These are phyloP conservation scores for Hippophae rhamnoides DNA, from an alignment of 306 rosid genomes.

Conservation along the genomic window DNA sequence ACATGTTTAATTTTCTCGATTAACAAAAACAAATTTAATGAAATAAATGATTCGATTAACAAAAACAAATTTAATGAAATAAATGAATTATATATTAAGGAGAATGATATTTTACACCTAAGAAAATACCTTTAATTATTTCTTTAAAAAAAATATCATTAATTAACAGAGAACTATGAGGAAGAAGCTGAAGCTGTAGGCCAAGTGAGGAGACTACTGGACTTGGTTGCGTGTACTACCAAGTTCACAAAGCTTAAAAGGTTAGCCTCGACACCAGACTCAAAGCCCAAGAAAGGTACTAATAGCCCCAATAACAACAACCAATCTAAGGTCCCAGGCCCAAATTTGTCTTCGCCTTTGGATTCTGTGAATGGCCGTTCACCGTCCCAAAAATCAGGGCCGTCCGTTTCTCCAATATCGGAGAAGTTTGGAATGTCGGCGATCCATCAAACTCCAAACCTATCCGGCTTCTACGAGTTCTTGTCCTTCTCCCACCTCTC, in stretches of 20 bases:
- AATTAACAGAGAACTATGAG: slow-evolving; percentile 47
- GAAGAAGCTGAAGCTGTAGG: slow-evolving; percentile 43
- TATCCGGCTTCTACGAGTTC: slow-evolving; percentile 87
- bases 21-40: neutral
- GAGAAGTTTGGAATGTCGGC: slow-evolving; percentile 77
- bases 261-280: slow-evolving; percentile 33
- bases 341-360: slow-evolving; percentile 25
- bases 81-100: neutral
- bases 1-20: too few species aligned
- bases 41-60: neutral
- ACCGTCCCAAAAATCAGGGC: slow-evolving; percentile 30
- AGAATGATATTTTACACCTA: neutral
- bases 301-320: slow-evolving; percentile 8
- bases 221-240: slow-evolving; percentile 68
- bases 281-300: slow-evolving; percentile 53
- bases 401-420: slow-evolving; percentile 42
- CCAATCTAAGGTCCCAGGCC: slow-evolving; percentile 21
- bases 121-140: too few species aligned
- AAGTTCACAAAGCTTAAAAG: slow-evolving; percentile 64
- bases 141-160: neutral
- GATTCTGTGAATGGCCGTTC: slow-evolving; percentile 30
- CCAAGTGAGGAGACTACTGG: slow-evolving; percentile 78
- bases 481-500: slow-evolving; percentile 64
- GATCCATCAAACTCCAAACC: slow-evolving; percentile 83
- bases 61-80: neutral